Evolutionary conservation across 805 yeast species (phyloP), one percentile per base, ranked within the genome.

Genomic region (Tetrapisispora pingtungensis): DNA sequence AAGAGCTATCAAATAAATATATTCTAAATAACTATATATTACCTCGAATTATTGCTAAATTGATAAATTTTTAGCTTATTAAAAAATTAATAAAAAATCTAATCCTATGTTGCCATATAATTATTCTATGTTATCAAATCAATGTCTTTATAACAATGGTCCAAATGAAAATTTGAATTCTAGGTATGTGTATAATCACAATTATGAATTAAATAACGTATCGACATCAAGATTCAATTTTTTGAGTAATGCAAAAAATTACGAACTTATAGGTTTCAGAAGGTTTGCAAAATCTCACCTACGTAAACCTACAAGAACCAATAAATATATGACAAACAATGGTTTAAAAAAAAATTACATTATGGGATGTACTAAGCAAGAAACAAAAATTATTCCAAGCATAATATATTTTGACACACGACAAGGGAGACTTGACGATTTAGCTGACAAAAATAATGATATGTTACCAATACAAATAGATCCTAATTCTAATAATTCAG

Each of bases 211-310:
- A 13, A 10, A 32, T 18, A 37, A 37, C 13, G 10, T 37, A 4
- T 37, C 40, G 2, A 37, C 40, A 10, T 27, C 40, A 15, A 26
- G 26, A 37, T 37, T 37, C 15, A 28, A 28, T 37, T 27, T 37
- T 28, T 19, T 37, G 14, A 27, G 17, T 8, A 26, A 42, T 20
- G 41, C 33, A 7, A 41, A 44, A 8, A 26, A 43, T 10, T 49
- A 48, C 27, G 59, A 57, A 18, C 26, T 57, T 10, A 51, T 59
- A 44, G 64, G 65, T 1, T 54, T 61, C 36, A 51, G 64, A 40
- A 49, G 55, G 41, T 46, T 59, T 39, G 62, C 64, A 1, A 54
- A 41, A 42, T 44, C 46, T 12, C 59, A 58, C 40, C 39, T 61
- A 5, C 33, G 33, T 7, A 37, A 20, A 27, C 7, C 32, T 10